These are phyloP conservation scores for Skeletonema menzelii DNA, from an alignment of 108 stramenopile species.

Conservation along the genomic window DNA sequence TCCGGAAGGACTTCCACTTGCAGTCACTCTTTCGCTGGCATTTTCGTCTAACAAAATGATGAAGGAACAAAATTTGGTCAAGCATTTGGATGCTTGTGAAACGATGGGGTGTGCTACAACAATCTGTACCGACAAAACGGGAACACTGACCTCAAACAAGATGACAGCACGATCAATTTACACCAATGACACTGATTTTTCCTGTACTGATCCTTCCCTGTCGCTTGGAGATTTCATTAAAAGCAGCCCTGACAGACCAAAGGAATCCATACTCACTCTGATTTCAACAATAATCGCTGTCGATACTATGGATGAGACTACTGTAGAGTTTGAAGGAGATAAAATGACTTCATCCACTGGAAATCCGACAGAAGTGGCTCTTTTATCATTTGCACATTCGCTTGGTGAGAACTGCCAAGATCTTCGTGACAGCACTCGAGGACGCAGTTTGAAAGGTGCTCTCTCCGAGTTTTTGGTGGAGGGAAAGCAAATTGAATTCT, in stretches of 20 bases:
- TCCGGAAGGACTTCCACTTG: conserved; percentile 98
- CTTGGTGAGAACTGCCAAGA: conserved; percentile 64
- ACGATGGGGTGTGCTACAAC: conserved; percentile 99
- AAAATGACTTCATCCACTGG: conserved; percentile 65
- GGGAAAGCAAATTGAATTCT: conserved; percentile 87
- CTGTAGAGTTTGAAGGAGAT: conserved; percentile 46
- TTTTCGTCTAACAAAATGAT: conserved; percentile 94
- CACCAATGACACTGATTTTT: conserved; percentile 47
- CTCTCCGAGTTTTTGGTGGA: conserved; percentile 61
- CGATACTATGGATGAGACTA: conserved; percentile 87
- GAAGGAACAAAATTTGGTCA: conserved; percentile 94
- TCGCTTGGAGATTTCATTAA: conserved; percentile 58
- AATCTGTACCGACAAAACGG: conserved; percentile 97
- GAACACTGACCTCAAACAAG: conserved; percentile 96
- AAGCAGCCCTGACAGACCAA: conserved; percentile 34
- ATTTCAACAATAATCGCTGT: conserved; percentile 61
- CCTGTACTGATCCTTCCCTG: conserved; percentile 54
- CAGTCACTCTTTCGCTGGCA: conserved; percentile 94
- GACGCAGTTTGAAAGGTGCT: conserved; percentile 63
- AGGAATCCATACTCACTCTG: conserved; percentile 32
- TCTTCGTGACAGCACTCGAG: conserved; percentile 71
- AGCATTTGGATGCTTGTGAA: conserved; percentile 96
- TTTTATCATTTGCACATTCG: conserved; percentile 68
- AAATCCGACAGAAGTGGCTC: conserved; percentile 95
- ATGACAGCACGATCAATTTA: conserved; percentile 88